Base-by-base conservation (phyloP, 2,329 filamentous ascomycete genomes). In the Alternaria brassicicola region DNA sequence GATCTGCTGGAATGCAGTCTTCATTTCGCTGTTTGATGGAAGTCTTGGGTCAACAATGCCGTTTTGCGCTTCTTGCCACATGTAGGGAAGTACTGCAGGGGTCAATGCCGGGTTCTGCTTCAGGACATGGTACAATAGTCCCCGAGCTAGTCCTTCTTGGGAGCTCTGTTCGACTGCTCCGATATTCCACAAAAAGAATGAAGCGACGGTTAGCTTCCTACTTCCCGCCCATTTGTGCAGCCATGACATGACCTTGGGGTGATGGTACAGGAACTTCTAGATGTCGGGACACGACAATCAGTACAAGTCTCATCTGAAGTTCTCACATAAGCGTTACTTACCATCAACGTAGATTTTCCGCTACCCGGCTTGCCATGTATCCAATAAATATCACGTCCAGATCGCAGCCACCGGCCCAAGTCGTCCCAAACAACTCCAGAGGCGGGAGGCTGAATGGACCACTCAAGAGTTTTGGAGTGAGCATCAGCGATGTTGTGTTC, bases 311-410 rank as follows among this genome's bases (percentile, higher is more conserved):
- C 12, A n/a, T 6, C 3, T 17, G 4, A 2, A n/a, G 4, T 6
- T 35, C 5, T 4, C 13, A 13, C 4, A n/a, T 15, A 35, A 5
- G 15, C 3, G 5, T 5, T 3, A 35, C 38, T 41, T 5, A 23
- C 38, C 50, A 52, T 52, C 21, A 52, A n/a, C 4, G 39, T 53
- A 5, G 50, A 53, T 15, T 53, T 53, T 4, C 50, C 50, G 41
- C 50, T 53, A 13, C 50, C 50, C 1, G 50, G 50, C 4, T 53
- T 53, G 9, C 50, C 50, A 28, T 17, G 26, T 19, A 45, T 46
- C 50, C 50, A 53, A 23, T 46, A 52, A n/a, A 52, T 45, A 2
- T 21, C 30, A 19, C 8, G 12, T 28, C 39, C 50, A 10, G 6
- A 36, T 25, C 30, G 30, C 10, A 52, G 9, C 50, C 50, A 52